Evolutionary conservation across 192 early-diverging fungal species (phyloP), one percentile per base, ranked within the genome.

Genomic region (Geosiphon pyriformis): DNA sequence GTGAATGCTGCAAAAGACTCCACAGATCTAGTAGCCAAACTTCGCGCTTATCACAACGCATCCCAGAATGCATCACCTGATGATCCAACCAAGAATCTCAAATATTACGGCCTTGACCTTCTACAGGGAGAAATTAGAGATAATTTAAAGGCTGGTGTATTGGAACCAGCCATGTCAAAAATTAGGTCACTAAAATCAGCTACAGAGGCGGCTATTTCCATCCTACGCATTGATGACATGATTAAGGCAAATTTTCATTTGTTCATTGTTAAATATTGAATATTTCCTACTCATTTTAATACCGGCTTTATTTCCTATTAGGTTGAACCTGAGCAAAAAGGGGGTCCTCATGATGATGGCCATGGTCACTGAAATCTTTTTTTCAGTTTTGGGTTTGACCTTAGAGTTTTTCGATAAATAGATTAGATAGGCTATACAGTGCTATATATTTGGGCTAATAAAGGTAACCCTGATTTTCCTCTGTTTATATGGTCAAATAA

Each of bases 1-100:
- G 92, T 96, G 29, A 99, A 99, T 74, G 96, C 96, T 10, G 96
- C 96, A 63, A 98, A 98, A 76, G 95, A 99, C 78, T 94, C 95
- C 11, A 96, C 93, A 29, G 95, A 98, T 74, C 77, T 99, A 31
- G 93, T 99, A 18, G 80, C 94, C n/a, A 96, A 92, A 69, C 87
- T 99, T 31, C 89, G 95, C 34, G 95, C 94, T 25, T 95, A 92
- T 78, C 96, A 99, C 75, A 89, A 96, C 57, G 89, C 91, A 26
- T 87, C 97, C 3, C 92, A 95, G 75, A 90, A 82, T 47, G 70
- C 83, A 25, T 69, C 76, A 27, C 83, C 82, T 1, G 90, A 92
- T 67, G 86, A 85, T 34, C 77, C 85, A 15, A 92, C 91, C 54
- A 80, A 86, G 59, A 72, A 70, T 17, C 80, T 98, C 58, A 96